Conservation (phyloP, 306 rosid genomes). For the Hippophae gyantsensis region DNA sequence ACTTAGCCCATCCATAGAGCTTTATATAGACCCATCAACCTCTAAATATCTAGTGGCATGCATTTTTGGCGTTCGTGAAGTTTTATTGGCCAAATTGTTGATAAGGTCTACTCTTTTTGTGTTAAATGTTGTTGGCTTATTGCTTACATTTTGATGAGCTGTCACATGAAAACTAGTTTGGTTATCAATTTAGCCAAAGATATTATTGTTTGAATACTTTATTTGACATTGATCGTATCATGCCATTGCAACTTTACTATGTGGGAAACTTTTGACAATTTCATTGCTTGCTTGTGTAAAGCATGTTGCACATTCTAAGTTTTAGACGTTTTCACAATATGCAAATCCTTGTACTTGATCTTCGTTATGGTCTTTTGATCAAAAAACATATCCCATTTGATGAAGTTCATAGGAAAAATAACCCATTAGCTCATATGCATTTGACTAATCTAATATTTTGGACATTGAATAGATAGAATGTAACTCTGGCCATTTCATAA, state of each 20-base stretch:
- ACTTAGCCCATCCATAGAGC: neutral
- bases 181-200: conserved; percentile 1
- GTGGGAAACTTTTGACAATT: conserved; percentile 16
- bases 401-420: conserved; percentile 20
- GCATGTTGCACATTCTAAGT: conserved; percentile 27
- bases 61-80: neutral
- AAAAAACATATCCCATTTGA: conserved; percentile 18
- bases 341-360: conserved; percentile 22
- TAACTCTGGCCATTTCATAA: neutral
- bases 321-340: conserved; percentile 27
- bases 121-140: neutral
- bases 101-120: neutral
- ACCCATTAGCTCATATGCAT: neutral
- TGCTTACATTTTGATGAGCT: neutral
- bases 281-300: conserved; percentile 15
- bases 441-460: neutral
- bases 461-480: neutral
- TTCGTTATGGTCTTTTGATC: conserved; percentile 9
- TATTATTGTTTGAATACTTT: conserved; percentile 21
- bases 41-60: neutral
- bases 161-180: neutral
- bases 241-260: conserved; percentile 20
- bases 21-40: neutral
- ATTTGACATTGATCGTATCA: conserved; percentile 29
- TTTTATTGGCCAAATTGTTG: neutral